Evolutionary conservation across 768 basidiomycete genomes (phyloP), one percentile per base, ranked within the genome.

Genomic region (Phylloporus scabripes): DNA sequence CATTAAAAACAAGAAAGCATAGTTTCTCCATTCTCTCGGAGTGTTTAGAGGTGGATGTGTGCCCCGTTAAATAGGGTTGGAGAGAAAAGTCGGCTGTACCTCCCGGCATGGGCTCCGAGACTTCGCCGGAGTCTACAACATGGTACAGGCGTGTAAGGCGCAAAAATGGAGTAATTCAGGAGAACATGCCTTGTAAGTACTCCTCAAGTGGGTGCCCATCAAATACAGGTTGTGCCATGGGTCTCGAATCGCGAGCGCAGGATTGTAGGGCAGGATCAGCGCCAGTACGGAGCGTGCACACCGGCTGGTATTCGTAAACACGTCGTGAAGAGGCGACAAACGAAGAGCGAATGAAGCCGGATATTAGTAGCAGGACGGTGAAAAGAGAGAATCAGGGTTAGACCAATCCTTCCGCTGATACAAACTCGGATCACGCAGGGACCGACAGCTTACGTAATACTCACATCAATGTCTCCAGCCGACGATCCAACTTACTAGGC

Each of bases 221-320:
- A 67, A 86, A 87, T 52, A 87, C 64, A 50, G 87, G 75, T 72
- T 88, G 83, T 31, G 87, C 87, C 87, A 89, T 89, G 50, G 45
- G 40, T 34, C 38, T 49, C 33, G 29, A 43, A 44, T 45, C 45
- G 10, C 29, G 11, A 31, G 29, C 5, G 18, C 40, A 29, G 45
- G 42, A 15, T n/a, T 48, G 48, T n/a, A 42, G 26, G 31, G 24
- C 10, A 48, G 47, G 51, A 60, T 64, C 52, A 29, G 33, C 50
- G 40, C 32, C 2, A 20, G 10, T 36, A n/a, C 38, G 42, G 42
- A 46, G 59, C 57, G 58, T 57, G 56, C 39, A 33, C 61, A 61
- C 61, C 46, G 62, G 55, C 49, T 34, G 31, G 46, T 54, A 31
- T 41, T 61, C 55, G 62, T 61, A 46, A 37, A 28, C 21, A 46